These are phyloP conservation scores for Mucuna pruriens DNA, from an alignment of 306 rosid genomes.

Conservation along the genomic window DNA sequence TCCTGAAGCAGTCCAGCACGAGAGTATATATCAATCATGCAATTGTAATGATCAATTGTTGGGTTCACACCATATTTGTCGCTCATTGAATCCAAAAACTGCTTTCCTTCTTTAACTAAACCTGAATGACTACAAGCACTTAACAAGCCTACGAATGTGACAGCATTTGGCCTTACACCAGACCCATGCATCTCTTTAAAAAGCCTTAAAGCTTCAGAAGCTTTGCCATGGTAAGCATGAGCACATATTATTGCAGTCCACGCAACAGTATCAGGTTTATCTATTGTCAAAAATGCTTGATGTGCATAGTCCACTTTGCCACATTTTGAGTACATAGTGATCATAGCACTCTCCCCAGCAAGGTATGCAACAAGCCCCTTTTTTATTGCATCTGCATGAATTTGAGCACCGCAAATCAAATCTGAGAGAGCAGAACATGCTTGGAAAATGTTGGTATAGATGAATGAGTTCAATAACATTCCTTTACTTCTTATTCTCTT, in stretches of 20 bases:
- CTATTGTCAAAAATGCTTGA: constrained; percentile 55
- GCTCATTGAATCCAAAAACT: constrained; percentile 59
- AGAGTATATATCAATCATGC: constrained; percentile 65
- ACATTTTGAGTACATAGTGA: constrained; percentile 73
- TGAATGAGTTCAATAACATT: constrained; percentile 53
- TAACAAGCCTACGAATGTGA: constrained; percentile 64
- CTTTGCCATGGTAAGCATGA: constrained; percentile 64
- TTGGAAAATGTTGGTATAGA: constrained; percentile 65
- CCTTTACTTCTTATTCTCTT: constrained; percentile 53
- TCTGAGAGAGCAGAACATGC: constrained; percentile 63
- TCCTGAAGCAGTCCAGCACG: constrained; percentile 60
- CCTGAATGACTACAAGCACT: constrained; percentile 70
- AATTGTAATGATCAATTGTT: constrained; percentile 60
- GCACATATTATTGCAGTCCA: constrained; percentile 70
- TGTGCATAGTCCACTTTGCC: constrained; percentile 62
- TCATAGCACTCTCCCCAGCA: constrained; percentile 66
- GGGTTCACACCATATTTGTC: constrained; percentile 48
- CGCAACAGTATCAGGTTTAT: constrained; percentile 61
- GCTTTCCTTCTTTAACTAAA: constrained; percentile 53
- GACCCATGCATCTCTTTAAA: constrained; percentile 53
- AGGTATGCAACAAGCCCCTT: constrained; percentile 51
- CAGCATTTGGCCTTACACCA: constrained; percentile 56
- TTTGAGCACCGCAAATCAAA: constrained; percentile 56
- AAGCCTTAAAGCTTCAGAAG: constrained; percentile 54
- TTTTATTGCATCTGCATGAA: constrained; percentile 68